Percentiles rank a stretch among this genome's conserved stretches.
phyloP scores from a whole-genome alignment of 257 asterid species.

The Ligustrum vulgare region DNA sequence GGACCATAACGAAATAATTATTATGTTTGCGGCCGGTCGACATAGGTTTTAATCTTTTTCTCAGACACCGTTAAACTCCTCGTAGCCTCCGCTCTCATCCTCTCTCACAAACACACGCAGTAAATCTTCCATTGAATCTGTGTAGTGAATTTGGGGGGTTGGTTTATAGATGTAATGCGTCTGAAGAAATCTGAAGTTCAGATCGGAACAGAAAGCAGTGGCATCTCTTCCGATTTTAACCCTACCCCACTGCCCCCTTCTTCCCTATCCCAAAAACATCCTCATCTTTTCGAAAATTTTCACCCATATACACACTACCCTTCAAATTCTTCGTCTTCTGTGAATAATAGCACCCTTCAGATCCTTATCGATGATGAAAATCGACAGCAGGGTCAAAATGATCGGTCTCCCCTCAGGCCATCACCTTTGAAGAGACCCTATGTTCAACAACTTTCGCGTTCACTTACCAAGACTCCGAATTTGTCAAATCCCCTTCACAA shows the following conservation, averaged over 20 bases:
- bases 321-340: slow-evolving; percentile 32
- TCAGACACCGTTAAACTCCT: slow-evolving; percentile 41
- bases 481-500: slow-evolving; percentile 57
- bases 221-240: slow-evolving; percentile 99
- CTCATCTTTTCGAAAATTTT: slow-evolving; percentile 34
- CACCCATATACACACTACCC: slow-evolving; percentile 33
- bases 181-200: slow-evolving; percentile 94
- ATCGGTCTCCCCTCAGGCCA: slow-evolving; percentile 56
- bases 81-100: slow-evolving; percentile 39
- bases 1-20: neutral
- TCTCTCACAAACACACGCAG: neutral
- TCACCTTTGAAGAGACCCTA: slow-evolving; percentile 75
- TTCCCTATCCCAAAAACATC: slow-evolving; percentile 60
- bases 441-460: slow-evolving; percentile 49
- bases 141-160: slow-evolving; percentile 21
- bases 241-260: slow-evolving; percentile 67
- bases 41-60: slow-evolving; percentile 18
- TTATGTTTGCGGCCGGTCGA: slow-evolving; percentile 44
- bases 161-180: slow-evolving; percentile 75
- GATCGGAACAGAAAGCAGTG: slow-evolving; percentile 98
- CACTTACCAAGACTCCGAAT: slow-evolving; percentile 58
- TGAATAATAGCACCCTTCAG: slow-evolving; percentile 38
- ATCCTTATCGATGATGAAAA: slow-evolving; percentile 53
- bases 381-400: slow-evolving; percentile 45
- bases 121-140: slow-evolving; percentile 14